phyloP scores from a whole-genome alignment of 2,329 filamentous ascomycete species.

The Fusarium sp. region DNA sequence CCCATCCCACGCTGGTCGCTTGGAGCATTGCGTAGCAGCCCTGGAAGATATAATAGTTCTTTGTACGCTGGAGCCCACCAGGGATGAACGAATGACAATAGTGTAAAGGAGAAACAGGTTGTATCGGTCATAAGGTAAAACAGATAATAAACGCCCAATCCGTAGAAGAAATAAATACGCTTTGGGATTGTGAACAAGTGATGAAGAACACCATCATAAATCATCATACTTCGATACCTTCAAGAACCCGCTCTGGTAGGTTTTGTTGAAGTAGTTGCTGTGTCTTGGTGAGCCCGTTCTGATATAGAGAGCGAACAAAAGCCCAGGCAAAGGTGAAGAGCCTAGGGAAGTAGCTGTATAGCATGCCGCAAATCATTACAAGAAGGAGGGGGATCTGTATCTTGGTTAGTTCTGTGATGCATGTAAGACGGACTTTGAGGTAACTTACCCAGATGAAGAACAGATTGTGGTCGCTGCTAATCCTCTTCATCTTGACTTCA shows the following conservation, averaged over 20 bases:
- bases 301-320: slow-evolving; percentile 46
- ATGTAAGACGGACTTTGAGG: not conserved
- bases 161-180: slow-evolving; percentile 21
- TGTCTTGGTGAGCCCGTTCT: slow-evolving; percentile 42
- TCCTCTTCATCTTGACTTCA: slow-evolving; percentile 69
- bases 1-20: not conserved
- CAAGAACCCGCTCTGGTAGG: slow-evolving; percentile 39
- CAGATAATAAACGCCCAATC: slow-evolving; percentile 22
- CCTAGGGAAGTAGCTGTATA: slow-evolving; percentile 62
- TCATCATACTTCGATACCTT: slow-evolving; percentile 43
- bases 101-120: not conserved
- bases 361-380: slow-evolving; percentile 58
- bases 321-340: slow-evolving; percentile 51
- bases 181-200: slow-evolving; percentile 21
- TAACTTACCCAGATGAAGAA: slow-evolving; percentile 73
- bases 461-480: slow-evolving; percentile 71
- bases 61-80: not conserved
- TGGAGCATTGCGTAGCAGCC: not conserved
- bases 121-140: slow-evolving; percentile 16
- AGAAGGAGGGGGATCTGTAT: slow-evolving; percentile 60
- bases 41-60: not conserved
- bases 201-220: slow-evolving; percentile 31
- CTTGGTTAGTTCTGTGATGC: slow-evolving; percentile 31
- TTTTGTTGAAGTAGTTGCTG: slow-evolving; percentile 42
- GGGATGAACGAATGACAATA: slow-evolving; percentile 14